Evolutionary conservation across 108 stramenopile species (phyloP).

Genomic region (Chaetoceros tenuissimus): DNA sequence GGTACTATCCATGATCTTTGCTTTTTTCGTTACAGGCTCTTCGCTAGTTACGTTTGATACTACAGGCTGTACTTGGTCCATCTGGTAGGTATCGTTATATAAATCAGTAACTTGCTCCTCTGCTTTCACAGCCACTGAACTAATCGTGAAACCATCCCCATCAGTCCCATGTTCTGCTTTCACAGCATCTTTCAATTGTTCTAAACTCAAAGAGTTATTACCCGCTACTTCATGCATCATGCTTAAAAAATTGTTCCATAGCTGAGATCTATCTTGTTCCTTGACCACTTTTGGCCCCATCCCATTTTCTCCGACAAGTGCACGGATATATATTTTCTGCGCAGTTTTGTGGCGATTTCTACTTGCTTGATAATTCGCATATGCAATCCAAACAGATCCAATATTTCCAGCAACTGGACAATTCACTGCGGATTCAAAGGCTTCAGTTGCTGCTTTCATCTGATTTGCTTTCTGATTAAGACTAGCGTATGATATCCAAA

Average conservation of each 20-base stretch:
- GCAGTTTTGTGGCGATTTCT: constrained; percentile 53
- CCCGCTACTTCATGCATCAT: constrained; percentile 51
- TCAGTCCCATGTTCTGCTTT: constrained; percentile 32
- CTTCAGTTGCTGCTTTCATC: constrained; percentile 75
- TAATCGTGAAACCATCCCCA: background rate
- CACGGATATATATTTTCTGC: constrained; percentile 69
- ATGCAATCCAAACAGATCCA: constrained; percentile 72
- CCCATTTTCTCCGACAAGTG: constrained; percentile 44
- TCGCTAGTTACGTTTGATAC: constrained; percentile 3
- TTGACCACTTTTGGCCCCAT: constrained; percentile 37
- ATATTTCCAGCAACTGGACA: constrained; percentile 49
- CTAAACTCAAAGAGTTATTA: constrained; percentile 57
- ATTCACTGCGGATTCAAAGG: constrained; percentile 67
- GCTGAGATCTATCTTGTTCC: constrained; percentile 46
- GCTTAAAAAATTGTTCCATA: constrained; percentile 79
- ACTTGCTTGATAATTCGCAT: constrained; percentile 69
- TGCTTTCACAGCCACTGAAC: background rate
- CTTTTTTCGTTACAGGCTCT: background rate
- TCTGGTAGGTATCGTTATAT: constrained; percentile 4
- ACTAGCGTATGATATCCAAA: constrained; percentile 76
- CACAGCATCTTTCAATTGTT: constrained; percentile 51
- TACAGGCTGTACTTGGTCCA: background rate
- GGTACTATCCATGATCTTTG: background rate
- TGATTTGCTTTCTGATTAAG: constrained; percentile 54
- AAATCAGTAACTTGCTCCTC: background rate